phyloP scores from a whole-genome alignment of 345 rosid genomes.

The Sisymbrium irio region DNA sequence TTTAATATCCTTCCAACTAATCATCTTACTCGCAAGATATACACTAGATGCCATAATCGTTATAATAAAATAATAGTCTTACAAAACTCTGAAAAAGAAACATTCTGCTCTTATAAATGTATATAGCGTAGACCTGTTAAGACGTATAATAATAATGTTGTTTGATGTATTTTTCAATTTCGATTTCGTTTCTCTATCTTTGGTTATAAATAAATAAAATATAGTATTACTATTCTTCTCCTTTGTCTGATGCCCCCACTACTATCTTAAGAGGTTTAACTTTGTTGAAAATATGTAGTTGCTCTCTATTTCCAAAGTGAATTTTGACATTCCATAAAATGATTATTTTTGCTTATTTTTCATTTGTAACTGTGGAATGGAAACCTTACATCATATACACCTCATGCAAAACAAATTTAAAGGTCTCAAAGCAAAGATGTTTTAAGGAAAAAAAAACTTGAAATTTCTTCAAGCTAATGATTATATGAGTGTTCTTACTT shows the following conservation, averaged over 20 bases:
- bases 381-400: slow-evolving; percentile 61
- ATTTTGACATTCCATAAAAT: slow-evolving; percentile 81
- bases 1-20: too few species aligned
- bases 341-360: slow-evolving; percentile 78
- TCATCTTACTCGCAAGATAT: too few species aligned
- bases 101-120: not conserved
- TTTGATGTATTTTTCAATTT: not conserved
- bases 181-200: not conserved
- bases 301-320: slow-evolving; percentile 86
- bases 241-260: slow-evolving; percentile 11
- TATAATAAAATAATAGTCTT: not conserved
- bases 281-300: slow-evolving; percentile 57
- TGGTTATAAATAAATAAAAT: not conserved
- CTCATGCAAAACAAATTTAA: slow-evolving; percentile 50
- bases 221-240: not conserved
- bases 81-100: too few species aligned
- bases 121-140: too few species aligned
- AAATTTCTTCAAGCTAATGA: too few species aligned
- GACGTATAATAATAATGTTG: too few species aligned
- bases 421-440: too few species aligned
- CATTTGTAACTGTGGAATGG: slow-evolving; percentile 73
- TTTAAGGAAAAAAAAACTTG: too few species aligned
- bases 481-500: too few species aligned
- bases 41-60: not conserved
- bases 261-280: slow-evolving; percentile 61